These are phyloP conservation scores for Leccinum imitatum DNA, from an alignment of 768 basidiomycete genomes.

Conservation along the genomic window DNA sequence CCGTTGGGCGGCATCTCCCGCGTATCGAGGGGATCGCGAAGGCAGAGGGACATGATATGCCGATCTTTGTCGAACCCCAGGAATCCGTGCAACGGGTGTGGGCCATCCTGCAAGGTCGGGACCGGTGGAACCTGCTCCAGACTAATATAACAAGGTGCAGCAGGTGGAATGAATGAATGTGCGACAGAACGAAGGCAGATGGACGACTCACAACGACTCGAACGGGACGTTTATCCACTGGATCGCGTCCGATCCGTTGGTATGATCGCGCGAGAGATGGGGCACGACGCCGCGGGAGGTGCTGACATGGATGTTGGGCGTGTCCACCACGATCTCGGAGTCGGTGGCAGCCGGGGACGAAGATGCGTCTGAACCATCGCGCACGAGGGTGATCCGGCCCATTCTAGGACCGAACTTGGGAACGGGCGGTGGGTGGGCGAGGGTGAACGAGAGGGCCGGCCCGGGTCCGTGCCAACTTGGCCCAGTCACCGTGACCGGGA, in stretches of 20 bases:
- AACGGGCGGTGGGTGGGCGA: background rate
- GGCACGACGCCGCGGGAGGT: conserved; percentile 76
- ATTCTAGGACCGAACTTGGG: conserved; percentile 28
- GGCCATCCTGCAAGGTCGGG: conserved; percentile 55
- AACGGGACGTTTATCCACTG: conserved; percentile 72
- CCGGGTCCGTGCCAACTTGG: background rate
- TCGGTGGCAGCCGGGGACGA: background rate
- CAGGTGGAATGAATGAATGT: background rate
- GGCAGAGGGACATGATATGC: conserved; percentile 58
- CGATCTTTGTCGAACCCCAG: conserved; percentile 50
- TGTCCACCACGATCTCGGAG: conserved; percentile 43
- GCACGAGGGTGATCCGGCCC: conserved; percentile 21
- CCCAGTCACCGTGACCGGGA: background rate
- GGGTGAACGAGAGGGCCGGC: conserved; percentile 21
- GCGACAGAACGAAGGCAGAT: background rate
- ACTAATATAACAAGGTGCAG: conserved; percentile 32
- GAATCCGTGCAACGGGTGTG: conserved; percentile 60
- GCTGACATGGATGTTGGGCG: conserved; percentile 59
- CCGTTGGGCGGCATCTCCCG: conserved; percentile 75
- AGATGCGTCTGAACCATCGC: conserved; percentile 1
- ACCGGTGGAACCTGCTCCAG: conserved; percentile 67
- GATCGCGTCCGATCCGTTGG: conserved; percentile 45
- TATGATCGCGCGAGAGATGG: conserved; percentile 69
- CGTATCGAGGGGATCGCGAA: conserved; percentile 64
- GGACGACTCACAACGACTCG: conserved; percentile 70